Conservation (phyloP, 179 eudicot genomes). For the Camellia oleifera region DNA sequence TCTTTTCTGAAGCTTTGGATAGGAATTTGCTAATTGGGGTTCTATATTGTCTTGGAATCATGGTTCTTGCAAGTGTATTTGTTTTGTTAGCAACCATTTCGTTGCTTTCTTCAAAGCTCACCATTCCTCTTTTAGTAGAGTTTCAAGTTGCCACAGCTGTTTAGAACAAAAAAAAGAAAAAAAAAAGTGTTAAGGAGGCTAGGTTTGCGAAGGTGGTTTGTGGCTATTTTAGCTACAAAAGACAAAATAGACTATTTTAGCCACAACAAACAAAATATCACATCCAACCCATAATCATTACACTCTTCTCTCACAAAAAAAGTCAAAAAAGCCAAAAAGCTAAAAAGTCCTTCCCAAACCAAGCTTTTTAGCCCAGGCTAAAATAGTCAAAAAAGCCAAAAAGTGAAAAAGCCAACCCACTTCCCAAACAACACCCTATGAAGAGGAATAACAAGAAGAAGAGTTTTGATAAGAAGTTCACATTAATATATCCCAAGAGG, state of each 20-base stretch:
- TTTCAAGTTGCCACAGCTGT: conserved; percentile 97
- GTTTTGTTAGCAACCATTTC: conserved; percentile 25
- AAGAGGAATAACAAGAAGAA: not conserved
- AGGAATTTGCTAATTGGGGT: conserved; percentile 54
- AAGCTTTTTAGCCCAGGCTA: no score
- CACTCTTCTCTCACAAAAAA: no score
- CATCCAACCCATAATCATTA: no score
- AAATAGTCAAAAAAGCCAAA: no score
- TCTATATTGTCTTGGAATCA: conserved; percentile 71
- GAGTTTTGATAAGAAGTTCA: conserved; percentile 15
- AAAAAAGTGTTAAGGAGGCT: not conserved
- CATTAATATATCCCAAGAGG: conserved; percentile 81
- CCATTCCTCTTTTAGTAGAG: conserved; percentile 67
- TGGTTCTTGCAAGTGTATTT: conserved; percentile 65
- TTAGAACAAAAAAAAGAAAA: not conserved
- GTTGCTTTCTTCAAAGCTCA: conserved; percentile 44
- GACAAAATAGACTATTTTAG: no score
- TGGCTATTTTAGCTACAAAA: no score
- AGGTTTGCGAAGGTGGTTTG: no score
- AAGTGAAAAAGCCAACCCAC: no score
- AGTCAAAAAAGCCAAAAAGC: no score
- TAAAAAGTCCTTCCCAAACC: no score
- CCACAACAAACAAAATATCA: no score
- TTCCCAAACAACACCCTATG: no score
- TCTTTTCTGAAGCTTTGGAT: conserved; percentile 41